Conservation (phyloP, 139 green algal genomes). For the Mychonastes homosphaera region DNA sequence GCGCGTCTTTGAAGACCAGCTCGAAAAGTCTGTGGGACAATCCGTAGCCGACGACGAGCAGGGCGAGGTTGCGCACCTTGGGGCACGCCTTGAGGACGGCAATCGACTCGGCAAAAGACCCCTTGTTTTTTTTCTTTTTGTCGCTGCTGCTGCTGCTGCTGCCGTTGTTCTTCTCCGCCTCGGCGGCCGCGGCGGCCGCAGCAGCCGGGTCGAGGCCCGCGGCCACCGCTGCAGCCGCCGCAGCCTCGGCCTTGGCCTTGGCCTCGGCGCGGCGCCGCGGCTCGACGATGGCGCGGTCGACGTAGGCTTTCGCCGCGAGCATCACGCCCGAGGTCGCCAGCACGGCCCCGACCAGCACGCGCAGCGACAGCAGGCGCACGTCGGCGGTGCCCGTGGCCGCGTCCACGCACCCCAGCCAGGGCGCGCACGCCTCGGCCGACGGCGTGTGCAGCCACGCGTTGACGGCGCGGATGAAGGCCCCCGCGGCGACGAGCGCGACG, state of each 20-base stretch:
- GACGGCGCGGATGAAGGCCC: conserved; percentile 17
- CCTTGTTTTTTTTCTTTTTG: conserved; percentile 53
- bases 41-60: conserved; percentile 64
- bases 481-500: conserved; percentile 47
- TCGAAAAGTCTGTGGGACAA: conserved; percentile 66
- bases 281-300: conserved; percentile 5
- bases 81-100: conserved; percentile 39
- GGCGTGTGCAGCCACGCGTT: conserved; percentile 15
- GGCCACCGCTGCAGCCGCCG: conserved; percentile 10
- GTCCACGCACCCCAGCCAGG: no score
- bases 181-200: background rate
- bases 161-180: conserved; percentile 6
- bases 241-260: background rate
- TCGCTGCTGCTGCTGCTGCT: no score
- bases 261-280: background rate
- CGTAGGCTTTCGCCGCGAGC: conserved; percentile 40
- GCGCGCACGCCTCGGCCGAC: no score
- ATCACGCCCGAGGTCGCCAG: conserved; percentile 43
- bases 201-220: background rate
- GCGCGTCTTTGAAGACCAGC: no score
- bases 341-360: conserved; percentile 44
- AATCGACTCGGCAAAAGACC: conserved; percentile 42
- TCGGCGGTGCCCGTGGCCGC: conserved; percentile 10
- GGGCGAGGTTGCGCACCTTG: conserved; percentile 60
- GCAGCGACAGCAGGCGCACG: conserved; percentile 29